Percentiles rank a stretch among this genome's conserved stretches.
phyloP scores from a whole-genome alignment of 768 basidiomycete species.

The Boletus edulis region DNA sequence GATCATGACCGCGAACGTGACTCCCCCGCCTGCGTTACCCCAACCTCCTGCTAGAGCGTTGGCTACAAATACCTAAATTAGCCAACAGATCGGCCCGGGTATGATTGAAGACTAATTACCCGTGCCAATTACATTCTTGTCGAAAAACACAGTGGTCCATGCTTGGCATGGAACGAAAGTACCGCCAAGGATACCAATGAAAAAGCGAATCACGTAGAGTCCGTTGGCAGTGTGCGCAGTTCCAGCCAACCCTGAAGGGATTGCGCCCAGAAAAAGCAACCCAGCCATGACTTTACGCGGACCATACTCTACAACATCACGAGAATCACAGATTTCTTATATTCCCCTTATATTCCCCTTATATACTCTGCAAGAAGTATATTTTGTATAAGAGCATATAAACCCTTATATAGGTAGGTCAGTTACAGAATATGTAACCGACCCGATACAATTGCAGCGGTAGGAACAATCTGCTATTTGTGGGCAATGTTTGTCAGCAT shows the following conservation, averaged over 20 bases:
- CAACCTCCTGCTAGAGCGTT: constrained; percentile 2
- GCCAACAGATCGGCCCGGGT: background rate
- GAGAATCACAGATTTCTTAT: too few species aligned
- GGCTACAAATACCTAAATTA: background rate
- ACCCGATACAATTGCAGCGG: too few species aligned
- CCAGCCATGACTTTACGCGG: constrained; percentile 8
- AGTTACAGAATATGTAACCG: too few species aligned
- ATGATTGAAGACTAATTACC: constrained; percentile 12
- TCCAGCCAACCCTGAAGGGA: constrained; percentile 6
- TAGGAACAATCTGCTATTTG: too few species aligned
- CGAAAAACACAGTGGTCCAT: constrained; percentile 62
- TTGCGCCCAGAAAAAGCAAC: constrained; percentile 2
- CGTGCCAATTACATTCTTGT: constrained; percentile 44
- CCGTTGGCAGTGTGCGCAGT: constrained; percentile 40
- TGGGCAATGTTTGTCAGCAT: too few species aligned
- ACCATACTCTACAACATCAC: constrained; percentile 4
- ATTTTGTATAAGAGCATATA: too few species aligned
- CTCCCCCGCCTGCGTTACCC: constrained; percentile 5
- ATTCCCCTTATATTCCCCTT: too few species aligned
- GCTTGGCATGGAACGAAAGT: constrained; percentile 62
- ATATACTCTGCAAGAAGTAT: too few species aligned
- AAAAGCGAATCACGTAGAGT: constrained; percentile 49
- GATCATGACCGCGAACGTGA: constrained; percentile 7
- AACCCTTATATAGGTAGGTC: too few species aligned
- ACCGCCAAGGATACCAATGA: constrained; percentile 59